phyloP scores from a whole-genome alignment of 2,329 filamentous ascomycete genomes.

The Coniella lustricola region DNA sequence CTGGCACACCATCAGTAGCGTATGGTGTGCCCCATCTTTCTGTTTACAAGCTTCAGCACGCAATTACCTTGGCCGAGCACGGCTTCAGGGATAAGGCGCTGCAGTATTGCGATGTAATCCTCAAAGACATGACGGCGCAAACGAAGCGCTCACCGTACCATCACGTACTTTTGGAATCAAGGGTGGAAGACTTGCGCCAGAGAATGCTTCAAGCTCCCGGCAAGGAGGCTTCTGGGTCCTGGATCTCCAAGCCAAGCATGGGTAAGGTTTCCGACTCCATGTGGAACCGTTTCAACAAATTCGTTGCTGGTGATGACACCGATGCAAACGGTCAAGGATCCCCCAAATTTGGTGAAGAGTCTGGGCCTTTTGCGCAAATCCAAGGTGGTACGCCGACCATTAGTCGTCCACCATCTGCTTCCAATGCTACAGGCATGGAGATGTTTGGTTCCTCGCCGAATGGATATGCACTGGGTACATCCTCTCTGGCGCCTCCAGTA shows the following conservation, averaged over 20 bases:
- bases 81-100: conserved; percentile 78
- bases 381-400: conserved; percentile 68
- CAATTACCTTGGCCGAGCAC: conserved; percentile 73
- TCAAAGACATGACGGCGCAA: conserved; percentile 66
- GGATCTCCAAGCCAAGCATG: conserved; percentile 93
- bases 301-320: conserved; percentile 84
- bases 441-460: conserved; percentile 53
- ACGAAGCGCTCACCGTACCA: conserved; percentile 85
- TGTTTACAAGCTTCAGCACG: conserved; percentile 86
- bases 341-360: conserved; percentile 51
- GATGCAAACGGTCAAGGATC: conserved; percentile 54
- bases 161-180: conserved; percentile 63
- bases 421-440: conserved; percentile 60
- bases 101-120: conserved; percentile 84
- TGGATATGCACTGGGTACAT: conserved; percentile 26
- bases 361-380: conserved; percentile 77
- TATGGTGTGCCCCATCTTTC: conserved; percentile 73
- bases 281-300: conserved; percentile 91
- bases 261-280: conserved; percentile 89
- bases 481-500: conserved; percentile 25
- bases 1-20: conserved; percentile 46
- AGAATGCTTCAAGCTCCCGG: conserved; percentile 73
- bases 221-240: conserved; percentile 72
- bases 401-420: conserved; percentile 64
- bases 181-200: conserved; percentile 76